These are phyloP conservation scores for Lecanicillium sp. DNA, from an alignment of 2,329 filamentous ascomycete species.

Conservation along the genomic window DNA sequence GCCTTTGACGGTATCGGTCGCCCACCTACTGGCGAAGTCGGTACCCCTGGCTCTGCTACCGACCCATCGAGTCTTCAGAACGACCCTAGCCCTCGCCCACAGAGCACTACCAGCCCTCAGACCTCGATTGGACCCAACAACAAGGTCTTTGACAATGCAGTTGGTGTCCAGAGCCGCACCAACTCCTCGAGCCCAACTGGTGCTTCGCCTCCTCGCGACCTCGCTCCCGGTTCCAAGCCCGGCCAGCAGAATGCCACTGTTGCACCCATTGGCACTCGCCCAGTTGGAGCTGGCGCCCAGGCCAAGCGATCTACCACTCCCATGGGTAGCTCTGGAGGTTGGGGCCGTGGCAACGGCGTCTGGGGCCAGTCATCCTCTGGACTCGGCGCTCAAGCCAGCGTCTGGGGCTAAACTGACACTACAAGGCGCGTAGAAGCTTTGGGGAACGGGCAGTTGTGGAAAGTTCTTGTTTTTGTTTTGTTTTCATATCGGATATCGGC, in stretches of 20 bases:
- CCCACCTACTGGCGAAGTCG: slow-evolving; percentile 26
- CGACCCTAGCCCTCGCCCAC: slow-evolving; percentile 56
- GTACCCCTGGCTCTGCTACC: slow-evolving; percentile 30
- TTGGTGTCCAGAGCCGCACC: slow-evolving; percentile 58
- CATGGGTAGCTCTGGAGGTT: slow-evolving; percentile 77
- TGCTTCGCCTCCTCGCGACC: slow-evolving; percentile 66
- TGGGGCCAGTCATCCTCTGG: slow-evolving; percentile 78
- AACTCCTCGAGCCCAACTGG: slow-evolving; percentile 76
- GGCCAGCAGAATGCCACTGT: slow-evolving; percentile 55
- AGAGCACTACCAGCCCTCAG: slow-evolving; percentile 79
- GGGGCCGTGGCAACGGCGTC: slow-evolving; percentile 73
- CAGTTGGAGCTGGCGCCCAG: slow-evolving; percentile 45
- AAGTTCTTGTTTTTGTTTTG: slow-evolving; percentile 12
- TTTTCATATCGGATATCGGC: background rate
- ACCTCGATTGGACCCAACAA: slow-evolving; percentile 48
- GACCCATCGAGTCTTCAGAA: slow-evolving; percentile 41
- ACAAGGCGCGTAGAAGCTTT: background rate
- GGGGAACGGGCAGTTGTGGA: slow-evolving; percentile 9
- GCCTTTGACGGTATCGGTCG: slow-evolving; percentile 56
- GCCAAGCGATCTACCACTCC: slow-evolving; percentile 81
- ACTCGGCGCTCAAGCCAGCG: slow-evolving; percentile 81
- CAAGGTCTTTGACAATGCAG: slow-evolving; percentile 52
- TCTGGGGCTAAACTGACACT: slow-evolving; percentile 64
- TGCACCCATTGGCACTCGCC: slow-evolving; percentile 88
- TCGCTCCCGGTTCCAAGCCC: slow-evolving; percentile 44